Evolutionary conservation across 139 green algal genomes (phyloP), one percentile per base, ranked within the genome.

Genomic region (Chlamydomonas applanata): DNA sequence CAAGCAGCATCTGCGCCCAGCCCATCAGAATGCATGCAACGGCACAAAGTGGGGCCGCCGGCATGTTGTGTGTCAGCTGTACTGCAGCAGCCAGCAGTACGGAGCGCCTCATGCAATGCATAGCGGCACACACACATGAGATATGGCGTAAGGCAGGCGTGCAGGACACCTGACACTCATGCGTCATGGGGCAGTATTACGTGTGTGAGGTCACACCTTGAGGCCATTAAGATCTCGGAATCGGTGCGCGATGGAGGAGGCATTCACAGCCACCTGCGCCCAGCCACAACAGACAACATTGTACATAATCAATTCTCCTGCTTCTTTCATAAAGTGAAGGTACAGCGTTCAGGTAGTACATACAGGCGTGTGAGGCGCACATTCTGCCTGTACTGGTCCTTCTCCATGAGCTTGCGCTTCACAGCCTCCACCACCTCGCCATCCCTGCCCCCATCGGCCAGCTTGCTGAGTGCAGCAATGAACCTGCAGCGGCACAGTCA

Each of bases 161-260:
- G 40, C 40, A 49, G 40, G 7, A 49, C 7, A 49, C 40, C 40
- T 19, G 11, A 49, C 40, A 7, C 11, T 49, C 40, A 49, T 49
- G 11, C 11, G 40, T 11, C 40, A 11, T 49, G 40, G 7, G 7
- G 40, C 40, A 11, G 40, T 11, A 49, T 49, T 11, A 49, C 40
- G 40, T 11, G 40, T n/a, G 40, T 11, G 7, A 49, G 11, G 11
- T 7, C 69, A 16, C 24, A 71, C 49, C 76, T 91, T 77, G 36
- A 93, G 79, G 5, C 87, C 85, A 1, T 53, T 56, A n/a, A 91
- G 63, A 32, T 81, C 74, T 17, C 25, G 53, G 73, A 94, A 93
- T 61, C 71, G 81, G n/a, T 76, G 65, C 0, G 81, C 82, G 19
- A 94, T 65, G 74, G 62, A 83, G 4, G 74, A 82, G n/a, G 88